Base-by-base conservation (phyloP, 164 flowering plant species). In the Malania oleifera region DNA sequence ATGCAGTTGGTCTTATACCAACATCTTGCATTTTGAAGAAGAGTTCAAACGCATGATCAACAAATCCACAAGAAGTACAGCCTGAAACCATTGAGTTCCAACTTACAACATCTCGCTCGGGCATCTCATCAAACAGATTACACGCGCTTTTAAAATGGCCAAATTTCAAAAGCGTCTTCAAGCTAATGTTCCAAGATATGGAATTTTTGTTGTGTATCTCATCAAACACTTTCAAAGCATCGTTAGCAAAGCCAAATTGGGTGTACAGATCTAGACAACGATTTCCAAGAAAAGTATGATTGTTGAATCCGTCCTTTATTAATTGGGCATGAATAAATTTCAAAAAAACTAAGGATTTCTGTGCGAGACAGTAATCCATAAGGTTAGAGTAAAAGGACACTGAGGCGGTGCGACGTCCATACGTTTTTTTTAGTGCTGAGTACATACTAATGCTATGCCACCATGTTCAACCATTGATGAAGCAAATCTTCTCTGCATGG, bases 311-410 rank as follows among this genome's bases (percentile, higher is more conserved):
- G 2, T 73, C 23, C 68, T 84, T 82, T 19, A 84, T 58, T 72
- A 86, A 70, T 57, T 72, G 80, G 71, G 82, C 81, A 68, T 86
- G 87, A 14, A 78, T 63, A 18, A 28, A 49, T 64, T 64, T 71
- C 31, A 75, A 60, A 29, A 61, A 63, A 53, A 40, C 19, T 14
- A 74, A 18, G 26, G 80, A 82, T n/a, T 68, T 70, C 0, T 56
- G n/a, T 6, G 70, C 59, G 24, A 68, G 48, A 61, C 76, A 80
- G 9, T 55, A 76, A 41, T 74, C 68, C 54, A 82, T 51, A 37
- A 82, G 73, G 29, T 51, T 44, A 18, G 75, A 67, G 63, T 63
- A 77, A 50, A 49, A 73, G 37, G 76, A 67, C 2, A 69, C 27
- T 3, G 73, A 56, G 40, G 61, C 17, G 61, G 8, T 65, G 35